A percentile compares a stretch with the other conserved stretches of the same genome.
Evolutionary conservation across 202 grass and related monocot species (phyloP).

Genomic region (Carex sylvatica): DNA sequence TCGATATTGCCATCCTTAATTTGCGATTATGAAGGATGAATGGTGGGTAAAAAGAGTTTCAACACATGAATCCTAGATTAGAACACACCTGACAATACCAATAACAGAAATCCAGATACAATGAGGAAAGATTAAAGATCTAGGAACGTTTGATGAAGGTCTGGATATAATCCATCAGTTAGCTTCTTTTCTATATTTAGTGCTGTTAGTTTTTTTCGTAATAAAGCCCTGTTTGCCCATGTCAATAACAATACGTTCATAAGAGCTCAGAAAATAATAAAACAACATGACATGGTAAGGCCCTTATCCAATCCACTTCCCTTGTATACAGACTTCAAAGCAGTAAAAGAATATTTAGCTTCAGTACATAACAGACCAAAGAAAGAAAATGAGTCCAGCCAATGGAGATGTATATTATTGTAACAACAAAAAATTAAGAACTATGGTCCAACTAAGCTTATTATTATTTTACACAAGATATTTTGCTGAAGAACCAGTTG

Average conservation of each 20-base stretch:
- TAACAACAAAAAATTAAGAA: neutral
- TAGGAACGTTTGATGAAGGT: neutral
- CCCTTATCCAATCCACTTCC: neutral
- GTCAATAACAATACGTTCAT: neutral
- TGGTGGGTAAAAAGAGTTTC: neutral
- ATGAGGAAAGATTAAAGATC: neutral
- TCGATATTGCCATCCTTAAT: neutral
- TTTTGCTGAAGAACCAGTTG: conserved; percentile 1
- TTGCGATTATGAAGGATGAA: neutral
- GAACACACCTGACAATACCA: neutral
- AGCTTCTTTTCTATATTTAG: conserved; percentile 9
- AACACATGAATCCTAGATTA: neutral
- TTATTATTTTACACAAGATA: conserved; percentile 1
- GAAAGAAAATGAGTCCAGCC: neutral
- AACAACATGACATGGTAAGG: conserved; percentile 1
- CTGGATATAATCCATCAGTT: neutral
- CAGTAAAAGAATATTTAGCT: neutral
- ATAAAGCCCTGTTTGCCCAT: neutral
- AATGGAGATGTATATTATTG: neutral
- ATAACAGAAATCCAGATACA: neutral
- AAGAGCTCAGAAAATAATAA: neutral
- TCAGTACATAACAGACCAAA: neutral
- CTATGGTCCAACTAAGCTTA: neutral
- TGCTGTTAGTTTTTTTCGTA: neutral
- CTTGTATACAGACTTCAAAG: neutral